A percentile compares a stretch with the other conserved stretches of the same genome.
Evolutionary conservation across 106 monocot genomes (phyloP).

Genomic region (Dendrobium nobile): DNA sequence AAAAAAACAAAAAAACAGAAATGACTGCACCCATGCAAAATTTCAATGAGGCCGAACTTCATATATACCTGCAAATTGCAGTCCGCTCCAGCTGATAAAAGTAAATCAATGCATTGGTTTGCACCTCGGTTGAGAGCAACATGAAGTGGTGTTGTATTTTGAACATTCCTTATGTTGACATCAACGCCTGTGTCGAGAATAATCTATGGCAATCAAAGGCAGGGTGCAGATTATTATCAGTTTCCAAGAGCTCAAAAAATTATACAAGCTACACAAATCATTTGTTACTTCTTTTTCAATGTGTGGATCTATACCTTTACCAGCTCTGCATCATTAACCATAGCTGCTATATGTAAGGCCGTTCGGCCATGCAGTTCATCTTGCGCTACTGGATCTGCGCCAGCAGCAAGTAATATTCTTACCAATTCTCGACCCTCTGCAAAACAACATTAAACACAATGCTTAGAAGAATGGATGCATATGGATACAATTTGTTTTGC

Average conservation of each 20-base stretch:
- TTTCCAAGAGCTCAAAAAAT: neutral
- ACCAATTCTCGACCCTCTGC: slow-evolving; percentile 95
- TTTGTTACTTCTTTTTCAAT: neutral
- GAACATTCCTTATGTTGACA: slow-evolving; percentile 81
- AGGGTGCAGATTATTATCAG: neutral
- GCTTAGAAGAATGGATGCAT: slow-evolving; percentile 3
- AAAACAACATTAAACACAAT: slow-evolving; percentile 7
- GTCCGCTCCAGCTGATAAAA: slow-evolving; percentile 88
- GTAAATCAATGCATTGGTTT: slow-evolving; percentile 84
- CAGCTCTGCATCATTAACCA: slow-evolving; percentile 92
- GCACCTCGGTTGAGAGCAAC: slow-evolving; percentile 95
- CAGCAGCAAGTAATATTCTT: slow-evolving; percentile 76
- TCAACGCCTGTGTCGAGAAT: slow-evolving; percentile 92
- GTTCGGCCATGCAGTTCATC: slow-evolving; percentile 81
- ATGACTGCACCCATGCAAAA: neutral
- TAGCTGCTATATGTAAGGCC: slow-evolving; percentile 82
- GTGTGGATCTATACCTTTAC: slow-evolving; percentile 49
- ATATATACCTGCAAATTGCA: slow-evolving; percentile 89
- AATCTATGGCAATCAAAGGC: slow-evolving; percentile 39
- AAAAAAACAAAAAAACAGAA: neutral
- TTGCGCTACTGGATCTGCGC: slow-evolving; percentile 90
- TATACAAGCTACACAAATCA: neutral
- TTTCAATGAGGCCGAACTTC: neutral
- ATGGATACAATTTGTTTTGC: neutral
- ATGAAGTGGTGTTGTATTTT: slow-evolving; percentile 89